Conservation (phyloP, 768 basidiomycete genomes). For the Saitozyma sp. region DNA sequence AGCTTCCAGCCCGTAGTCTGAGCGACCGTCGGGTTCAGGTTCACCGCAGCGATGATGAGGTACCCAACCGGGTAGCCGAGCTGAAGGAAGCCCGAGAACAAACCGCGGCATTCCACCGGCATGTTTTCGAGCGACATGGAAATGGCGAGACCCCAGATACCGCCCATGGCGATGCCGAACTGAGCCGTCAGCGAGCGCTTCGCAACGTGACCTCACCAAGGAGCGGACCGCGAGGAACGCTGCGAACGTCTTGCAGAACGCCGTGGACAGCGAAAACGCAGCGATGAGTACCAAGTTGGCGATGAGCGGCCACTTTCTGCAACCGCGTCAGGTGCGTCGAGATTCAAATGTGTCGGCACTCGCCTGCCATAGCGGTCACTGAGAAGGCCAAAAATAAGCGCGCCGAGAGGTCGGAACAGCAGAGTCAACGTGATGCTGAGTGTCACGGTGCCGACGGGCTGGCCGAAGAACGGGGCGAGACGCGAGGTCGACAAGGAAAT, state of each 20-base stretch:
- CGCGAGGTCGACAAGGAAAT: conserved; percentile 15
- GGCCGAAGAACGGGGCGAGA: conserved; percentile 14
- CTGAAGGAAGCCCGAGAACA: conserved; percentile 78
- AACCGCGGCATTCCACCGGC: conserved; percentile 77
- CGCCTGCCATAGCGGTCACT: conserved; percentile 74
- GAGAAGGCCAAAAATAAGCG: conserved; percentile 68
- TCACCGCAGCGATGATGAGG: conserved; percentile 76
- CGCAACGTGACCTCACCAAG: conserved; percentile 48
- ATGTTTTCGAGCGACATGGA: conserved; percentile 82
- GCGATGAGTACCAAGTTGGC: conserved; percentile 21
- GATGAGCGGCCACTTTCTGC: conserved; percentile 73
- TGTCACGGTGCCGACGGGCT: conserved; percentile 10
- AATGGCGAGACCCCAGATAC: conserved; percentile 27
- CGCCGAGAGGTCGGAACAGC: conserved; percentile 69
- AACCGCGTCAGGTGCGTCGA: background rate
- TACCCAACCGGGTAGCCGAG: conserved; percentile 86
- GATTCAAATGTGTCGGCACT: background rate
- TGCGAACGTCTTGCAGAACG: conserved; percentile 70
- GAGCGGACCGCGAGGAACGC: conserved; percentile 70
- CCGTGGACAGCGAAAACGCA: conserved; percentile 69
- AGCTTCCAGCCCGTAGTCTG: conserved; percentile 63
- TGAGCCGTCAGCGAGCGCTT: background rate
- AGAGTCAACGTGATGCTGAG: conserved; percentile 77
- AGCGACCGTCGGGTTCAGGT: conserved; percentile 58
- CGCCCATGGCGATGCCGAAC: conserved; percentile 59